Evolutionary conservation across 164 flowering plant genomes (phyloP), one percentile per base, ranked within the genome.

Genomic region (Sextonia rubra): DNA sequence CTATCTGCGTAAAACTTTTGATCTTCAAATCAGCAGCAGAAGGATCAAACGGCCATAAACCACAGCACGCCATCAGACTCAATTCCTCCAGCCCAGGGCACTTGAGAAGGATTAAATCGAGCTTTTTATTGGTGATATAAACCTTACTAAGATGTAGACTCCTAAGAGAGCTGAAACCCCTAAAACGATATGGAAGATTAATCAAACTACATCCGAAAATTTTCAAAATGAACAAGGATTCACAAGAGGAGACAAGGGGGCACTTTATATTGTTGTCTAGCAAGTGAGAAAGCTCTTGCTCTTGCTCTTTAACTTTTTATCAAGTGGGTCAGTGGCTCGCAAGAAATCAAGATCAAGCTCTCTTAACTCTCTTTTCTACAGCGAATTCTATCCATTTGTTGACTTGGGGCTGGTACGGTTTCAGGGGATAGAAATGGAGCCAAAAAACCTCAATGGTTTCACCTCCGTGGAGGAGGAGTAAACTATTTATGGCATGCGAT

Each of bases 321-420:
- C n/a, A n/a, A n/a, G n/a, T n/a, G n/a, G n/a, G n/a, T n/a, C n/a
- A n/a, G n/a, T n/a, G n/a, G n/a, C n/a, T n/a, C n/a, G n/a, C n/a
- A 11, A 11, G 47, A 60, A 60, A 24, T 68, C 68, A 2, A 74
- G 58, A 68, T 69, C 48, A 27, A 74, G 76, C 48, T 60, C 48
- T 29, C n/a, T 68, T 25, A 27, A 68, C 72, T 48, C 68, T 37
- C 23, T 22, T 66, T 2, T 9, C 15, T 23, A 60, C 25, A 0
- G 75, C 75, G 14, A 73, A 73, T 37, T 67, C 52, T 9, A 73
- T 37, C 75, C 75, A 73, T 3, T 60, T 73, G 56, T 66, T 66
- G 15, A 30, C 27, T 37, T 73, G 58, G 1, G 32, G 26, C 14
- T 12, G 52, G 5, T 65, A 58, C n/a, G n/a, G n/a, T n/a, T n/a